These are phyloP conservation scores for Amaranthus palmeri DNA, from an alignment of 148 eudicot genomes.

Conservation along the genomic window DNA sequence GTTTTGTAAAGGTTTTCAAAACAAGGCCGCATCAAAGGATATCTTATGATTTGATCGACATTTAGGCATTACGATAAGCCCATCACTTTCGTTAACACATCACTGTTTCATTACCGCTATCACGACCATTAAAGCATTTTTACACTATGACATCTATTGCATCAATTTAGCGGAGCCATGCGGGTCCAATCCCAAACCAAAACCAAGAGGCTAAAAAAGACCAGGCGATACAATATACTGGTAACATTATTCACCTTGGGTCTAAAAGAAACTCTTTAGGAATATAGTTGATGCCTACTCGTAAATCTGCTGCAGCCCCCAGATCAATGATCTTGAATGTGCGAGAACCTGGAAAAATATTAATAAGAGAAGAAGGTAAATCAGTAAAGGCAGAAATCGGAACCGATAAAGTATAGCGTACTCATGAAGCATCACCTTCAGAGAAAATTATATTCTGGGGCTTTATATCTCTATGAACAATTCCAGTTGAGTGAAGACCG, in stretches of 20 bases:
- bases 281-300: conserved; percentile 96
- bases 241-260: conserved; percentile 56
- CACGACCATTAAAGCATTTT: too few species aligned
- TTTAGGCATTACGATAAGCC: too few species aligned
- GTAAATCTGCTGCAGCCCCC: conserved; percentile 96
- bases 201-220: not conserved
- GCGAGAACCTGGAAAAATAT: conserved; percentile 60
- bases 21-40: too few species aligned
- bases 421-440: conserved; percentile 50
- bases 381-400: conserved; percentile 2
- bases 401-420: not conserved
- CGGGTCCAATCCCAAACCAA: not conserved
- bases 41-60: too few species aligned
- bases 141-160: not conserved
- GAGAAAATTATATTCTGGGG: conserved; percentile 96
- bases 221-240: not conserved
- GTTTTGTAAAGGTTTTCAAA: too few species aligned
- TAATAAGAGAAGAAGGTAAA: conserved; percentile 4
- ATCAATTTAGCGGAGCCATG: not conserved
- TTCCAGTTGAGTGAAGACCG: conserved; percentile 96
- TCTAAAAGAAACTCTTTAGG: conserved; percentile 96
- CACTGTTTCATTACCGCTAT: too few species aligned
- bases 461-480: conserved; percentile 95
- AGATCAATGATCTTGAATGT: conserved; percentile 98
- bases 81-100: too few species aligned